Evolutionary conservation across 2,329 filamentous ascomycete genomes (phyloP).

Genomic region (Alternaria sp.): DNA sequence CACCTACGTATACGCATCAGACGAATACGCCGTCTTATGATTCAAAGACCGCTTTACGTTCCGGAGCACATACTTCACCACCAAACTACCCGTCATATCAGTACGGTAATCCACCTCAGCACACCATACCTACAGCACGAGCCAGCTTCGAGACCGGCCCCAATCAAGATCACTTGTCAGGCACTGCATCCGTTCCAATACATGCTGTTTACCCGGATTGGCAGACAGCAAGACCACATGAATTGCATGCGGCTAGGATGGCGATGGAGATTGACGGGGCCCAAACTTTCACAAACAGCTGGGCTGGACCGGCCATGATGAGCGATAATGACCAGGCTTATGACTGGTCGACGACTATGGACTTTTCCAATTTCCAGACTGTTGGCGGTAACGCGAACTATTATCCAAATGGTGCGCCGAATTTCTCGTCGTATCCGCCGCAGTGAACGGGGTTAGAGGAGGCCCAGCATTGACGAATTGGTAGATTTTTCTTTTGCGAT

Average conservation of each 20-base stretch:
- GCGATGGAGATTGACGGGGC: conserved; percentile 8
- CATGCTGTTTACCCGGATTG: not conserved
- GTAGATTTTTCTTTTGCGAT: too few relatives aligned
- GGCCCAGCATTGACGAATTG: too few relatives aligned
- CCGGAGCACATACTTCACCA: not conserved
- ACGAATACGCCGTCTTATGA: not conserved
- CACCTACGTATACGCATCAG: not conserved
- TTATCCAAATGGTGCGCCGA: too few relatives aligned
- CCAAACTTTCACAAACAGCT: conserved; percentile 6
- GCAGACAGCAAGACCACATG: not conserved
- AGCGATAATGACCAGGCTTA: not conserved
- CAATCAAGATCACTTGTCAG: not conserved
- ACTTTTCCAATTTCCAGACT: not conserved
- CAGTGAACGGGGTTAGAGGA: not conserved
- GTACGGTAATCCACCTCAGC: not conserved
- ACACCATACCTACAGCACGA: not conserved
- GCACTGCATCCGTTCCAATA: not conserved
- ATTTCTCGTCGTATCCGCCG: not conserved
- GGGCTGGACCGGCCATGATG: not conserved
- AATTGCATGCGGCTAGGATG: conserved; percentile 5
- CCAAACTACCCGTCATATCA: not conserved
- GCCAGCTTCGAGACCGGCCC: not conserved
- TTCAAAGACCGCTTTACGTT: not conserved
- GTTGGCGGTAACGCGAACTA: not conserved
- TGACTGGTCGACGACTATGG: not conserved